These are phyloP conservation scores for Sophora flavescens DNA, from an alignment of 306 rosid genomes.

Conservation along the genomic window DNA sequence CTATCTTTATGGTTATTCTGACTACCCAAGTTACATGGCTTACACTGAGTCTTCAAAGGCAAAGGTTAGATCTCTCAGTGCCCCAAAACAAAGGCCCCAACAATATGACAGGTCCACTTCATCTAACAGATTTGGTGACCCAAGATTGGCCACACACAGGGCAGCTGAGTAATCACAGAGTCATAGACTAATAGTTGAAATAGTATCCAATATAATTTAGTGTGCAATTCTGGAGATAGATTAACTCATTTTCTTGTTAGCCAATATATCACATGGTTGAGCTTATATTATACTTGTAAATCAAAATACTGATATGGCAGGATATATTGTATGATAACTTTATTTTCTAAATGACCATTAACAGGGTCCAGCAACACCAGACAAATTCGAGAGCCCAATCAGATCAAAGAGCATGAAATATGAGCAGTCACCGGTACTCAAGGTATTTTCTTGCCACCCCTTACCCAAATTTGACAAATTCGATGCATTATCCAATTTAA, in stretches of 20 bases:
- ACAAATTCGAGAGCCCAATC: constrained; percentile 72
- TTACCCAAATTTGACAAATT: constrained; percentile 1
- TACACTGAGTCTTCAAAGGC: constrained; percentile 89
- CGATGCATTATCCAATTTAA: background rate
- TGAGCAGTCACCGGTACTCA: constrained; percentile 57
- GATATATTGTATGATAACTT: constrained; percentile 15
- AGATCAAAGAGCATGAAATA: constrained; percentile 63
- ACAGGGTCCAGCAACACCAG: constrained; percentile 93
- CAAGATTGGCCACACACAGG: too few relatives aligned
- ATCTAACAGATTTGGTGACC: constrained; percentile 61
- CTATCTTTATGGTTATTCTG: constrained; percentile 63
- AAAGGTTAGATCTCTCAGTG: constrained; percentile 79
- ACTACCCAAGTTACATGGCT: constrained; percentile 87
- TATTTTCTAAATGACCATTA: constrained; percentile 14
- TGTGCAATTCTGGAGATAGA: background rate
- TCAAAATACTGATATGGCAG: background rate
- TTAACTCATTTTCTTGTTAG: background rate
- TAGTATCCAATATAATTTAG: background rate
- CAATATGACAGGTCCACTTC: constrained; percentile 70
- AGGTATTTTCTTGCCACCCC: constrained; percentile 51
- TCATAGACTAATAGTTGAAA: constrained; percentile 7
- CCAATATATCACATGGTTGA: background rate
- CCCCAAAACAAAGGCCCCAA: constrained; percentile 87
- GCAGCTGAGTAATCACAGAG: background rate
- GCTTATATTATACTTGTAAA: background rate